Percentiles rank a stretch among this genome's conserved stretches.
Evolutionary conservation across 768 basidiomycete genomes (phyloP).

Genomic region (Calocybe indica): DNA sequence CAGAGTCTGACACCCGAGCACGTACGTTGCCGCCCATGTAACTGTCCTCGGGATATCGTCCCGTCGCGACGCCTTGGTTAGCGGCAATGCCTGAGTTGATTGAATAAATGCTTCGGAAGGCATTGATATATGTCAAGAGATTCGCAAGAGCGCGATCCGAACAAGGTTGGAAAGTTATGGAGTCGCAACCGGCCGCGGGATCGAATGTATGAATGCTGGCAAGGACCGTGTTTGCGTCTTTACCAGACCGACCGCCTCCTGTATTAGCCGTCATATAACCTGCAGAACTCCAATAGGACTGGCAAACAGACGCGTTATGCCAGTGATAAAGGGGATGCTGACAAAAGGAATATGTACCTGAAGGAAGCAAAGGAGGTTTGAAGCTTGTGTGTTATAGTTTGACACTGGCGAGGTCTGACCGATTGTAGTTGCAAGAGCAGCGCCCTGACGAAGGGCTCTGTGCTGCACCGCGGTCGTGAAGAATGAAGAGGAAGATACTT

Average conservation of each 20-base stretch:
- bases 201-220: slow-evolving; percentile 78
- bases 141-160: slow-evolving; percentile 70
- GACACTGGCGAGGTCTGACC: slow-evolving; percentile 42
- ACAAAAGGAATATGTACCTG: slow-evolving; percentile 56
- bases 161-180: slow-evolving; percentile 72
- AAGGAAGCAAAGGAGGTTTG: slow-evolving; percentile 66
- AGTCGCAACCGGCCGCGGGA: slow-evolving; percentile 63
- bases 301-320: slow-evolving; percentile 25
- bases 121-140: slow-evolving; percentile 58
- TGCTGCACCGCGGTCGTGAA: slow-evolving; percentile 82
- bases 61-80: slow-evolving; percentile 61
- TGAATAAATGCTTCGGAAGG: slow-evolving; percentile 61
- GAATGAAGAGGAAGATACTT: slow-evolving; percentile 67
- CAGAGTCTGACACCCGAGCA: slow-evolving; percentile 6
- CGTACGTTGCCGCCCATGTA: slow-evolving; percentile 70
- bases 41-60: slow-evolving; percentile 70
- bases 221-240: slow-evolving; percentile 69
- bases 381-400: slow-evolving; percentile 54
- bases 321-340: slow-evolving; percentile 51
- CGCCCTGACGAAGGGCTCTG: slow-evolving; percentile 65
- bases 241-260: slow-evolving; percentile 69
- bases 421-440: slow-evolving; percentile 52
- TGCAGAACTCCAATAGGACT: slow-evolving; percentile 72
- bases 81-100: slow-evolving; percentile 56
- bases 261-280: slow-evolving; percentile 73